Evolutionary conservation across 495 filamentous ascomycete genomes (phyloP).

Genomic region (Talaromyces stipitatus): DNA sequence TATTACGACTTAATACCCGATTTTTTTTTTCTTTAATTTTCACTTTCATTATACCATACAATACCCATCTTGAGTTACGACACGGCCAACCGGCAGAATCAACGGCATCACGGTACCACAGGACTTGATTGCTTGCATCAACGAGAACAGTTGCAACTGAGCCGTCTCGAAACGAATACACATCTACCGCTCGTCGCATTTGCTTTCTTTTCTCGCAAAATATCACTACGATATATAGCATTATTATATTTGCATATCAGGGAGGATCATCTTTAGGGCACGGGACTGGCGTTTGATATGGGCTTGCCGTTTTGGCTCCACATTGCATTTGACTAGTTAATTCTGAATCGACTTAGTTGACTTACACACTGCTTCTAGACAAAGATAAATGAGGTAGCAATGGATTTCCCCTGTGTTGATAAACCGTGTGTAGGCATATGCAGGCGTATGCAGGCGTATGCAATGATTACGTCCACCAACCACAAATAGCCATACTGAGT

Average conservation of each 20-base stretch:
- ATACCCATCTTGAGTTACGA: not conserved
- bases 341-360: not conserved
- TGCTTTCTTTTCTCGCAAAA: not conserved
- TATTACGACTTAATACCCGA: not conserved
- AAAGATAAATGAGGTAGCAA: too few relatives aligned
- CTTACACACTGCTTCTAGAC: not conserved
- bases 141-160: not conserved
- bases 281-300: not conserved
- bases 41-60: not conserved
- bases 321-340: not conserved
- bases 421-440: too few relatives aligned
- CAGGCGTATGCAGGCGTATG: not conserved
- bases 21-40: too few relatives aligned
- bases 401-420: too few relatives aligned
- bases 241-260: not conserved
- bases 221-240: not conserved
- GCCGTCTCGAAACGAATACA: not conserved
- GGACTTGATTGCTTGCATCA: not conserved
- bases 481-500: not conserved
- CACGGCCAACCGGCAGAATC: not conserved
- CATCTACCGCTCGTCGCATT: not conserved
- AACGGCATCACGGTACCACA: not conserved
- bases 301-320: not conserved
- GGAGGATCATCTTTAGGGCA: not conserved
- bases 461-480: not conserved